These are phyloP conservation scores for Suhomyces atakaporum DNA, from an alignment of 1,139 yeast species.

Conservation along the genomic window DNA sequence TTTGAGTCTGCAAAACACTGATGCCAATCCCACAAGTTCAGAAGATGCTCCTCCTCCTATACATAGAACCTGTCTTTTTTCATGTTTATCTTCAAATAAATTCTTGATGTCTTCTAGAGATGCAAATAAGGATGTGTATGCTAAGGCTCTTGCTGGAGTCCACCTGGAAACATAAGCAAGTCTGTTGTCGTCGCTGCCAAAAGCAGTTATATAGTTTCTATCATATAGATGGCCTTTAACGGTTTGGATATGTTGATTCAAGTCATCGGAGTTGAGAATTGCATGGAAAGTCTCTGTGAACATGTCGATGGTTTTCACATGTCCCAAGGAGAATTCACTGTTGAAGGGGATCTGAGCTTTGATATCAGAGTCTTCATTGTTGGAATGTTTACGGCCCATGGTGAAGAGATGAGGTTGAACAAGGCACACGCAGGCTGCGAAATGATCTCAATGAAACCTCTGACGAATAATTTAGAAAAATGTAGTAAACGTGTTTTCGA, in stretches of 20 bases:
- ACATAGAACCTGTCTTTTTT: constrained; percentile 48
- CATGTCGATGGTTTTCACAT: constrained; percentile 47
- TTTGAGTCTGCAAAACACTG: constrained; percentile 55
- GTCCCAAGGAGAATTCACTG: constrained; percentile 30
- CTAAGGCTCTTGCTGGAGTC: constrained; percentile 81
- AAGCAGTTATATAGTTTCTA: constrained; percentile 70
- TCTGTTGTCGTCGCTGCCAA: constrained; percentile 61
- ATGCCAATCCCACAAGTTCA: constrained; percentile 70
- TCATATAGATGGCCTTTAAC: constrained; percentile 72
- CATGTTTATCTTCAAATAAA: constrained; percentile 34
- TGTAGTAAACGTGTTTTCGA: too few species aligned
- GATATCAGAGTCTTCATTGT: background rate
- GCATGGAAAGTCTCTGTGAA: constrained; percentile 49
- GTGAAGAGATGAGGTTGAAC: background rate
- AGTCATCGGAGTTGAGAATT: constrained; percentile 47
- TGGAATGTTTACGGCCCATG: constrained; percentile 1
- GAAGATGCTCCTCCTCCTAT: constrained; percentile 93
- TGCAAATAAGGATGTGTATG: constrained; percentile 67
- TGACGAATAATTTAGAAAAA: too few species aligned
- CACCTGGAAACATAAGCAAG: constrained; percentile 81
- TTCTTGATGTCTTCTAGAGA: constrained; percentile 45
- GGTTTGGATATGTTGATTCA: constrained; percentile 54
- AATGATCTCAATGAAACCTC: background rate
- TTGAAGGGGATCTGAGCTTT: constrained; percentile 34
- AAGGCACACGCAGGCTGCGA: background rate